Base-by-base conservation (phyloP, 768 basidiomycete genomes). In the Strobilomyces echinocephalus region DNA sequence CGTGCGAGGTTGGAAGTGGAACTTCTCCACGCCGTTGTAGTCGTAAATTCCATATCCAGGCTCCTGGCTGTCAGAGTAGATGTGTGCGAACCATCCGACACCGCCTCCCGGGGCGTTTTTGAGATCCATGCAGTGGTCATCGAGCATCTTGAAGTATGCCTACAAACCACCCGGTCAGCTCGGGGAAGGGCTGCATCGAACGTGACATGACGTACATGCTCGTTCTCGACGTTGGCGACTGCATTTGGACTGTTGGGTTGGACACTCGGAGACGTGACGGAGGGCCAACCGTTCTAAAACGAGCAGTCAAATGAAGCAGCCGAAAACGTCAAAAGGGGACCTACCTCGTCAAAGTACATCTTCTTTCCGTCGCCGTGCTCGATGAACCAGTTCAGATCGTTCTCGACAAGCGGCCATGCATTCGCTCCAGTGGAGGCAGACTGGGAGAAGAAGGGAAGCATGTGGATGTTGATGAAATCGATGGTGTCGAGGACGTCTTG, bases 71-170 rank as follows among this genome's bases (percentile, higher is more conserved):
- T 88, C 88, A 2, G 82, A 81, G 61, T 88, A 89, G 50, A 89
- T 83, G 63, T 90, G 88, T 28, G 85, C 85, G 60, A 91, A 91
- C 88, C 88, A 91, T 11, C 88, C 86, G 35, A 89, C 72, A 20
- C 86, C 86, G 21, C 86, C 85, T 4, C 78, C 78, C 26, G 67
- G 55, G 24, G 79, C 79, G 0, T 57, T 61, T 69, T 90, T 90
- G 61, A 90, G 74, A 59, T 81, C 75, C 11, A 71, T 61, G 61
- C 88, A 90, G 51, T 85, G 78, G 2, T 72, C 64, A 57, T 91
- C 85, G 14, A 90, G 77, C 12, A 90, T 66, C n/a, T 68, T 67
- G 56, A 74, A 88, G 63, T 88, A 90, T 52, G 87, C 58, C 56
- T 60, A 50, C 18, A 36, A 11, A 34, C 20, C 20, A 54, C 5